Base-by-base conservation (phyloP, 371 early-diverging fungal species). In the Sporodiniella umbellata region DNA sequence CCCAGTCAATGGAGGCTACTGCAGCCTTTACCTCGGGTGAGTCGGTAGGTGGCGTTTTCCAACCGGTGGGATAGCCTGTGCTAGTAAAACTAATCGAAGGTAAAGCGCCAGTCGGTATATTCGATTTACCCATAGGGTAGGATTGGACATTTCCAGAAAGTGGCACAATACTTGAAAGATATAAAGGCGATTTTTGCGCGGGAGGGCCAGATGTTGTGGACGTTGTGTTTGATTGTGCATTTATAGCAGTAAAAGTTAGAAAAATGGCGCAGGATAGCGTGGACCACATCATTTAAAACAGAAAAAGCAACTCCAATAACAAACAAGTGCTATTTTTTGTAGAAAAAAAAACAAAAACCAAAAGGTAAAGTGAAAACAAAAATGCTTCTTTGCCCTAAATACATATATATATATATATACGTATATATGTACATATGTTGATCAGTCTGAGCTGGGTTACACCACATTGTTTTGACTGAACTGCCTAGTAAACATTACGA, bases 1-100 rank as follows among this genome's bases (percentile, higher is more conserved):
- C 18, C 77, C 77, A 76, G 37, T 76, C 66, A 42, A 76, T 68
- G 8, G 73, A 57, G 22, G 53, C 51, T 12, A 70, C 56, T 2
- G 53, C 73, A 19, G 68, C 67, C 22, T 58, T 37, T 11, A 76
- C 62, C 56, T 72, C 73, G 18, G 70, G 37, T 28, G 57, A 55
- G 21, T 54, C 44, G 2, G 67, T 62, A 22, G 60, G 42, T 12
- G 77, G 69, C 1, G 53, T 33, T 26, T 45, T 56, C 77, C 77
- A 76, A 18, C 56, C 47, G 35, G 51, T 51, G 24, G 77, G 77
- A 19, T 76, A 76, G 3, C 53, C 66, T 56, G 54, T 37, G 24
- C 33, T 24, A 26, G 35, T 22, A 25, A 45, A 66, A 19, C 18
- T 37, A 15, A 56, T 43, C 12, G 51, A n/a, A 19, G 53, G 19